These are phyloP conservation scores for Coemansia guatemalensis DNA, from an alignment of 192 early-diverging fungal species.

Conservation along the genomic window DNA sequence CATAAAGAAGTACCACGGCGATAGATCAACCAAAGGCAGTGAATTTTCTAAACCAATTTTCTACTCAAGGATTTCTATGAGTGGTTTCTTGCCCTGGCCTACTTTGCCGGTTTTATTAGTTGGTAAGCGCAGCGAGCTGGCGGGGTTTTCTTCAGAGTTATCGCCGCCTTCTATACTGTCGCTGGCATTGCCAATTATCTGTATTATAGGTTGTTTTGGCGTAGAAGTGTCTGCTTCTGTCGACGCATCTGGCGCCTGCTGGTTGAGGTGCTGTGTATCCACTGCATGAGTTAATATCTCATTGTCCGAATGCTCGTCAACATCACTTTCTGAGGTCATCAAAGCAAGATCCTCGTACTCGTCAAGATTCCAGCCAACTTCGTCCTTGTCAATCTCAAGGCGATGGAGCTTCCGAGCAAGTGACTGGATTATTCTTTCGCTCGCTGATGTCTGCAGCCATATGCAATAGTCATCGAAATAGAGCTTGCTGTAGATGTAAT, in stretches of 20 bases:
- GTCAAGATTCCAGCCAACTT: slow-evolving; percentile 77
- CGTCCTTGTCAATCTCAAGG: slow-evolving; percentile 65
- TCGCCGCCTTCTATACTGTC: background rate
- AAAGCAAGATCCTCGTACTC: slow-evolving; percentile 71
- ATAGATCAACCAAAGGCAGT: no score
- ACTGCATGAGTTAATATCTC: background rate
- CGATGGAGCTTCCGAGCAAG: slow-evolving; percentile 81
- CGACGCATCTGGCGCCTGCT: background rate
- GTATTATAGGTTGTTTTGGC: background rate
- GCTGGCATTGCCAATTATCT: background rate
- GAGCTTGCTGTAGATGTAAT: slow-evolving; percentile 85
- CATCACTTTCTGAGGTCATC: slow-evolving; percentile 53
- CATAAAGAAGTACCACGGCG: no score
- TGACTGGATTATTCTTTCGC: slow-evolving; percentile 70
- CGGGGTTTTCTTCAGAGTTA: background rate
- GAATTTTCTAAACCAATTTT: background rate
- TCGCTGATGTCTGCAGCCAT: slow-evolving; percentile 81
- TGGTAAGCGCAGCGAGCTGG: background rate
- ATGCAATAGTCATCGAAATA: slow-evolving; percentile 95
- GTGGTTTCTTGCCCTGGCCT: background rate
- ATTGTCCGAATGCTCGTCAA: slow-evolving; percentile 1
- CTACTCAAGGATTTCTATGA: slow-evolving; percentile 9
- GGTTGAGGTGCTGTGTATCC: no score
- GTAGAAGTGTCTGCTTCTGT: background rate
- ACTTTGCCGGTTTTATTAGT: no score